Evolutionary conservation across 2,329 filamentous ascomycete species (phyloP), one percentile per base, ranked within the genome.

Genomic region (Epichloe festucae): DNA sequence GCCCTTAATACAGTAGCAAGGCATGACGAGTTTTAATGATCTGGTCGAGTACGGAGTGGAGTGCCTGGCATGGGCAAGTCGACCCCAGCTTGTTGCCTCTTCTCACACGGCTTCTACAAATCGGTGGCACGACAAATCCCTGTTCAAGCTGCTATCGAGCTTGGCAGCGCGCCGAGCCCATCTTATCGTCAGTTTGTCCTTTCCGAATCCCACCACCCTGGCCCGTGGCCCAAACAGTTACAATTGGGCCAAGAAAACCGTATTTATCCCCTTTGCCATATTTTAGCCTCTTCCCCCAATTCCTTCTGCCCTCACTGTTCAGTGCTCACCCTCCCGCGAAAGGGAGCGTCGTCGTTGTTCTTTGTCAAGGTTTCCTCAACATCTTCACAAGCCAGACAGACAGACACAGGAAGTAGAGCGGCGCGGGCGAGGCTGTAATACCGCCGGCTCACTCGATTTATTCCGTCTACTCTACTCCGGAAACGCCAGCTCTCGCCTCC

Each of bases 191-290:
- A 31, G 31, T 31, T 31, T 14, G 23, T n/a, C 48, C 42, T 35
- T 34, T 42, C 36, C 39, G 47, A 23, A 39, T 47, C 17, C 36
- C 46, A 48, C 36, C 46, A 48, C 36, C 46, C 35, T 48, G 35
- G 36, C 27, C 43, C 41, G 12, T 50, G 42, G 42, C 49, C 8
- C 31, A 31, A 31, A 11, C 31, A 4, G 8, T 31, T 10, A 39
- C 34, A 39, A 19, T 47, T 34, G 35, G 41, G 43, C 47, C 45
- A 40, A 40, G 41, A 48, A 51, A 27, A 36, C 40, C 49, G 40
- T 51, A 48, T 53, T 45, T 41, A 27, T 45, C 45, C 48, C 21
- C 41, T 48, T 49, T 46, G 39, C 49, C 49, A 46, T 53, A 7
- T 23, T 8, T 0, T 31, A 10, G 31, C 31, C 43, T 40, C 11